Conservation (phyloP, 805 yeast species). For the Ogataea ganodermae region DNA sequence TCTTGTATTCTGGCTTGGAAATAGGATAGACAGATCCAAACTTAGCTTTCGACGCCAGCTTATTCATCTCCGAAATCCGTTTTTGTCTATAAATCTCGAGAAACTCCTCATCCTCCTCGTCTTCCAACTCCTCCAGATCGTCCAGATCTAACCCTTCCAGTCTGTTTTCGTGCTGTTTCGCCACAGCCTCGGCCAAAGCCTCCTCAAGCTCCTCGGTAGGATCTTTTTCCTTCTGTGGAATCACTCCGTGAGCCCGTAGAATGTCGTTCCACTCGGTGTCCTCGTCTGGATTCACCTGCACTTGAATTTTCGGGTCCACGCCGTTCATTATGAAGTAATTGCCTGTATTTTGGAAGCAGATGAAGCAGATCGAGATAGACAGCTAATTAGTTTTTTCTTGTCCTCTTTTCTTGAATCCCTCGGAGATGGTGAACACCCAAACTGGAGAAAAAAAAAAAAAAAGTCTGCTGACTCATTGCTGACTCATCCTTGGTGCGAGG, state of each 20-base stretch:
- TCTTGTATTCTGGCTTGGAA: constrained; percentile 83
- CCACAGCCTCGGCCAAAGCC: constrained; percentile 80
- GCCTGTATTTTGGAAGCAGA: background rate
- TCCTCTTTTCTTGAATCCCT: no score
- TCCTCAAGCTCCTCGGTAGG: constrained; percentile 87
- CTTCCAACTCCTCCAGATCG: constrained; percentile 86
- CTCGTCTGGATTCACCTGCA: constrained; percentile 91
- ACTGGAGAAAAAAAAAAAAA: no score
- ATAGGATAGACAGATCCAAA: constrained; percentile 80
- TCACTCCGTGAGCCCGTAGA: constrained; percentile 82
- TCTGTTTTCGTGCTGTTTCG: constrained; percentile 77
- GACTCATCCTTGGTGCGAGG: background rate
- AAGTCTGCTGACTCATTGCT: no score
- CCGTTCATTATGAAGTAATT: constrained; percentile 13
- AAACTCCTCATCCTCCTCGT: constrained; percentile 91
- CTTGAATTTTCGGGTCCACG: constrained; percentile 63
- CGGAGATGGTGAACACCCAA: no score
- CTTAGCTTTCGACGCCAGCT: constrained; percentile 53
- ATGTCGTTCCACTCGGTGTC: constrained; percentile 99
- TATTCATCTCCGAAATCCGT: constrained; percentile 72
- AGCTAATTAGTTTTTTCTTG: no score
- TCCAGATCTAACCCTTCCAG: constrained; percentile 74
- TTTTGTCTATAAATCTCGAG: constrained; percentile 73
- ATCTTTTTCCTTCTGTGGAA: constrained; percentile 88
- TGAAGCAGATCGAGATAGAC: no score